Evolutionary conservation across 352 stramenopile genomes (phyloP), one percentile per base, ranked within the genome.

Genomic region (Phytophthora megakarya): DNA sequence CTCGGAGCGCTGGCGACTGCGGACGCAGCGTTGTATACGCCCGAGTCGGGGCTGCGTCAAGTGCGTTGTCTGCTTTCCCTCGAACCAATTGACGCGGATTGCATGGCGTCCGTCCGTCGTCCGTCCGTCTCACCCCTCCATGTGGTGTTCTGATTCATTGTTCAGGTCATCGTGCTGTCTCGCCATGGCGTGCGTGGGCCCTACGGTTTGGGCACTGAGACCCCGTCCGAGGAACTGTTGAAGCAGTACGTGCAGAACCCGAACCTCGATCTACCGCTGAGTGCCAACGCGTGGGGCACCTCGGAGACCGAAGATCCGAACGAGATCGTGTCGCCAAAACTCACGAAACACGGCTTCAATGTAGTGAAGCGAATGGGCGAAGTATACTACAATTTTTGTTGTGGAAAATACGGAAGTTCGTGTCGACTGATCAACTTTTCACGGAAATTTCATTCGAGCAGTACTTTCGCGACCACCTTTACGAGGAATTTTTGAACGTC

Each of bases 391-490:
- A 44, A 44, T 6, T 9, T 23, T 44, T 4, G 8, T 35, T 5
- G 10, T 25, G 33, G 13, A 23, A 59, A 26, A 26, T 40, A 25
- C 50, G 37, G 15, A 16, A 12, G 45, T 52, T 32, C 37, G 44
- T 61, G 50, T 61, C 28, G 30, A 58, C 16, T 59, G 23, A 39
- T 18, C 18, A 32, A 61, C 15, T 23, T 49, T 46, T 62, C 47
- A 52, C 48, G 13, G 7, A 39, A 43, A 49, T 55, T 50, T 72
- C 21, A 35, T 49, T 55, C 21, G 50, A 61, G 22, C 35, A 92
- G 81, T 92, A 90, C 56, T 92, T 92, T 68, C 68, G 73, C 45
- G 48, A 82, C 25, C 76, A 92, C 61, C 66, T 92, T 45, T 92
- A 90, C 59, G 39, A 67, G 6, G 67, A 81, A 25, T 88, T 92